phyloP scores from a whole-genome alignment of 2,329 filamentous ascomycete species.

The Fusarium metavorans region DNA sequence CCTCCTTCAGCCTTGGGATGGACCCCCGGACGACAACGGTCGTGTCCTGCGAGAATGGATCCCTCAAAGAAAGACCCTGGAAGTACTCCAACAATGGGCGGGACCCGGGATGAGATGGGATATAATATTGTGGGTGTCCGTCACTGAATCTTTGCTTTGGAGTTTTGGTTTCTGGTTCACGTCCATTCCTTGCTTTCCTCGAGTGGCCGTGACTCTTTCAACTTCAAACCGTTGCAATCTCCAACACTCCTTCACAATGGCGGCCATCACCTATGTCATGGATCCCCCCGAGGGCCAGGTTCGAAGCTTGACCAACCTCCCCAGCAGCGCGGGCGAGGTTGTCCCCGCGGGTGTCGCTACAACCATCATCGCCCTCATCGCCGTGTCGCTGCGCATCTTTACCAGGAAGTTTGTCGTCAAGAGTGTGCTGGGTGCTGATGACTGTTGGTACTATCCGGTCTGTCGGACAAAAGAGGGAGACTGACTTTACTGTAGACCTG shows the following conservation, averaged over 20 bases:
- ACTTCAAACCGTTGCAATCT: not conserved
- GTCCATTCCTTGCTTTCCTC: constrained; percentile 13
- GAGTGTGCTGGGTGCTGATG: constrained; percentile 43
- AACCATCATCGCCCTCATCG: constrained; percentile 37
- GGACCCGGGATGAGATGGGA: constrained; percentile 15
- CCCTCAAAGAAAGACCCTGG: constrained; percentile 2
- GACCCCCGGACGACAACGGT: constrained; percentile 20
- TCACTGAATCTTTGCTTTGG: too few relatives aligned
- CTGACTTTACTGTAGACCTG: constrained; percentile 34
- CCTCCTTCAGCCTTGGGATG: constrained; percentile 19
- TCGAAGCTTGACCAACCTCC: constrained; percentile 34
- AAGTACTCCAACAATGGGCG: not conserved
- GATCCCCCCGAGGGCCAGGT: constrained; percentile 43
- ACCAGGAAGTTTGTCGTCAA: constrained; percentile 46
- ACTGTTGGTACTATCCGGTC: constrained; percentile 37
- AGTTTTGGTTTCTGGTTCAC: constrained; percentile 4
- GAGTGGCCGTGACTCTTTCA: constrained; percentile 19
- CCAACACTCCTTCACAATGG: constrained; percentile 18
- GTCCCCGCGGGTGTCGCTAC: constrained; percentile 39
- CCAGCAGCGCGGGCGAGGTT: constrained; percentile 38
- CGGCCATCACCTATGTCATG: constrained; percentile 71
- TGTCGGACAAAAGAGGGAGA: not conserved
- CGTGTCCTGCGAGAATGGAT: not conserved
- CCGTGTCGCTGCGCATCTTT: constrained; percentile 42
- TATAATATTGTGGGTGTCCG: constrained; percentile 32